Percentiles rank a stretch among this genome's conserved stretches.
phyloP scores from a whole-genome alignment of 1,284 basidiomycete species.

The Cerioporus squamosus region DNA sequence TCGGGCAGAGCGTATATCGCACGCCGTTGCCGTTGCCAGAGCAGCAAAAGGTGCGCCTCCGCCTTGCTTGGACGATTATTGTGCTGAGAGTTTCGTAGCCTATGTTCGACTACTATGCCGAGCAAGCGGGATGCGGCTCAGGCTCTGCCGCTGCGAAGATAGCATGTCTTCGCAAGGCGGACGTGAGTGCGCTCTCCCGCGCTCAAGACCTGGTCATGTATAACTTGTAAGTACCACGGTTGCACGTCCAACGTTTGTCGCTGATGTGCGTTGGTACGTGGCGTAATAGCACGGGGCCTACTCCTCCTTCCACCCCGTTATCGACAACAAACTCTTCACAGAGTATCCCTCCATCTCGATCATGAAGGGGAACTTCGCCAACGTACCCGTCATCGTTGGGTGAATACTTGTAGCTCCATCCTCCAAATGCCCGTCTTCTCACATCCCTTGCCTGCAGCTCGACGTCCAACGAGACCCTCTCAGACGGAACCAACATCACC shows the following conservation, averaged over 20 bases:
- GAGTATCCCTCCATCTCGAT: conserved; percentile 53
- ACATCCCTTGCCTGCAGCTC: conserved; percentile 37
- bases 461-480: conserved; percentile 60
- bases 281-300: conserved; percentile 42
- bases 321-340: conserved; percentile 54
- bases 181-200: conserved; percentile 51
- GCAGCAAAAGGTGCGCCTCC: conserved; percentile 48
- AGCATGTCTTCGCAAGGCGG: conserved; percentile 51
- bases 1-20: conserved; percentile 64
- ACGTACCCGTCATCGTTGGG: conserved; percentile 64
- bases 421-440: too few species aligned
- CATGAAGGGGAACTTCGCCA: conserved; percentile 45
- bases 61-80: too few species aligned
- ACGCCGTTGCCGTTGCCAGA: conserved; percentile 51
- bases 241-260: conserved; percentile 1
- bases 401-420: conserved; percentile 32
- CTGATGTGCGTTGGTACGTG: too few species aligned
- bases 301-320: conserved; percentile 42
- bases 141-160: conserved; percentile 42
- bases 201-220: conserved; percentile 55
- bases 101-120: conserved; percentile 54
- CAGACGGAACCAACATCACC: conserved; percentile 41
- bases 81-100: conserved; percentile 36
- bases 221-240: conserved; percentile 30
- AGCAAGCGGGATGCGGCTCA: conserved; percentile 49